Conservation (phyloP, 176 grass and related monocot genomes). For the Thinopyrum elongatum region DNA sequence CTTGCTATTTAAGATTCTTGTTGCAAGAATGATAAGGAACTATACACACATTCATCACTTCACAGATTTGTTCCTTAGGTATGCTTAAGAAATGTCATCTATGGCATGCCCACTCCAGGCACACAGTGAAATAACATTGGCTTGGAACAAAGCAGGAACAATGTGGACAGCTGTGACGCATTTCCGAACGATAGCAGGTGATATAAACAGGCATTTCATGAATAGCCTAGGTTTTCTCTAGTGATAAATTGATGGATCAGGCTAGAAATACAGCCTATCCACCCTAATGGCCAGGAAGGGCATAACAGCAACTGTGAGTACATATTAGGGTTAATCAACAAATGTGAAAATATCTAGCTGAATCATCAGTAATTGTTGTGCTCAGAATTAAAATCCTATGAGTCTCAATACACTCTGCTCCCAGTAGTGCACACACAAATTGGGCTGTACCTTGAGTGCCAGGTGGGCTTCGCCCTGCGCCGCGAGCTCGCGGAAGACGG, state of each 20-base stretch:
- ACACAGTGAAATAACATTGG: neutral
- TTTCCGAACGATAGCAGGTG: neutral
- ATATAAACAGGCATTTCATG: neutral
- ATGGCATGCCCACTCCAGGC: neutral
- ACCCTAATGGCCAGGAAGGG: neutral
- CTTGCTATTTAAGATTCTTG: neutral
- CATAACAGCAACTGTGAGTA: neutral
- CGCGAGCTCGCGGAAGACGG: conserved; percentile 76
- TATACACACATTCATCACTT: neutral
- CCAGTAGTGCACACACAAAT: neutral
- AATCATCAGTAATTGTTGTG: neutral
- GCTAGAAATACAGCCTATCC: neutral
- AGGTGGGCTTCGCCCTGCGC: conserved; percentile 67
- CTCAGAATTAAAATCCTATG: neutral
- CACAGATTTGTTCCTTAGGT: neutral
- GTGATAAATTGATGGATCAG: conserved; percentile 6
- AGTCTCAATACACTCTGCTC: neutral
- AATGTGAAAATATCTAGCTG: neutral
- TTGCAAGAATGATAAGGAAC: neutral
- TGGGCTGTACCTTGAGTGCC: conserved; percentile 50
- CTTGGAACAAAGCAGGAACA: neutral
- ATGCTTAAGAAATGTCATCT: neutral
- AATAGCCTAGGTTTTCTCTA: neutral
- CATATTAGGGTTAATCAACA: neutral
- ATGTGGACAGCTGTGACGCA: neutral